Percentiles rank a stretch among this genome's conserved stretches.
phyloP scores from a whole-genome alignment of 495 filamentous ascomycete species.

The Podospora anserina region DNA sequence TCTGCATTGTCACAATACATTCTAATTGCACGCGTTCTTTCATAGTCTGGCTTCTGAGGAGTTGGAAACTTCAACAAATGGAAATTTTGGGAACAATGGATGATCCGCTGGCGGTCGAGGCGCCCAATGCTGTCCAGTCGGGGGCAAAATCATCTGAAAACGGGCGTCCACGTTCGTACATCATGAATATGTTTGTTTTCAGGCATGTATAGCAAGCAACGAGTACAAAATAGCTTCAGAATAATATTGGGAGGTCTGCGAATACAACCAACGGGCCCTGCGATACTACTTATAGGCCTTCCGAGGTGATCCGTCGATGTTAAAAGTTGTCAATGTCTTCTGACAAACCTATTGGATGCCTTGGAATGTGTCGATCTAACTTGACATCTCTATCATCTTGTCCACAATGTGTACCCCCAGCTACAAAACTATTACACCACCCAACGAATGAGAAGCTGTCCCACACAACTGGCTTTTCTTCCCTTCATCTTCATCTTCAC shows the following conservation, averaged over 20 bases:
- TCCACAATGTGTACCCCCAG: not conserved
- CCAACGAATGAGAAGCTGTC: not conserved
- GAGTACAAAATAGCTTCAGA: too few relatives aligned
- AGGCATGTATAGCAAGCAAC: conserved; percentile 17
- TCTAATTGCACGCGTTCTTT: not conserved
- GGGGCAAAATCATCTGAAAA: not conserved
- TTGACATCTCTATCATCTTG: not conserved
- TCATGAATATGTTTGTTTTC: conserved; percentile 19
- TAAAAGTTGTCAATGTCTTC: too few relatives aligned
- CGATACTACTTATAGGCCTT: too few relatives aligned
- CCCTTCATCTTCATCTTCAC: not conserved
- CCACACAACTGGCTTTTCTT: not conserved
- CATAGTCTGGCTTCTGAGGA: conserved; percentile 41
- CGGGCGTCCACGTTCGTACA: conserved; percentile 8
- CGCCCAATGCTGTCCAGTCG: conserved; percentile 9
- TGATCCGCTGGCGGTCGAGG: conserved; percentile 31
- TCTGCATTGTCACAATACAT: too few relatives aligned
- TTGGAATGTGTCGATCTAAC: too few relatives aligned
- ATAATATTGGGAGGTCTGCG: too few relatives aligned
- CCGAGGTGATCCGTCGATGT: too few relatives aligned
- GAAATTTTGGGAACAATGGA: conserved; percentile 26
- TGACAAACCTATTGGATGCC: too few relatives aligned
- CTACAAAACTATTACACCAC: not conserved
- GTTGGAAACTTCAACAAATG: conserved; percentile 44
- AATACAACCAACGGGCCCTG: too few relatives aligned